Conservation (phyloP, 1,284 basidiomycete genomes). For the Ustilago sp. region DNA sequence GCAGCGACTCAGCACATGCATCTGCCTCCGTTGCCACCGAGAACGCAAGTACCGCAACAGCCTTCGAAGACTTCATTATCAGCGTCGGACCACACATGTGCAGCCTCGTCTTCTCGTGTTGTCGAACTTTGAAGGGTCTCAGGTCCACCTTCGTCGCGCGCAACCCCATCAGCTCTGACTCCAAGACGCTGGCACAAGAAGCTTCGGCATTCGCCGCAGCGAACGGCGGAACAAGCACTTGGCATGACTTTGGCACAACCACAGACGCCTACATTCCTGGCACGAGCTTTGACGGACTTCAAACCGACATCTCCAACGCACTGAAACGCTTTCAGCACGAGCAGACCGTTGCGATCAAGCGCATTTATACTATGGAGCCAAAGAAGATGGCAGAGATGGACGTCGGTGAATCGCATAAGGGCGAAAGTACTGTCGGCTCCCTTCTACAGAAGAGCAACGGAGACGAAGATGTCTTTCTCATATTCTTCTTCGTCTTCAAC, state of each 20-base stretch:
- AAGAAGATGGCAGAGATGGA: conserved; percentile 23
- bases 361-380: conserved; percentile 64
- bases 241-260: conserved; percentile 24
- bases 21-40: background rate
- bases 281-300: conserved; percentile 50
- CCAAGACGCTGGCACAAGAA: conserved; percentile 10
- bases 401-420: background rate
- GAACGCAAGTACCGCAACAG: conserved; percentile 12
- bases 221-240: conserved; percentile 29
- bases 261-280: conserved; percentile 31
- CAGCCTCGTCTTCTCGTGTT: conserved; percentile 59
- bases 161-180: conserved; percentile 15
- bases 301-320: conserved; percentile 48
- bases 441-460: conserved; percentile 35
- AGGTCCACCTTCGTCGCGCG: conserved; percentile 46
- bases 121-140: conserved; percentile 51
- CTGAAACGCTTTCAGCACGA: conserved; percentile 60
- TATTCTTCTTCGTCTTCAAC: conserved; percentile 67
- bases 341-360: conserved; percentile 62
- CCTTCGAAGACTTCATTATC: conserved; percentile 58
- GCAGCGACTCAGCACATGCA: background rate
- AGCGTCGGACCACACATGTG: conserved; percentile 66
- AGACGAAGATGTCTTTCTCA: conserved; percentile 63
- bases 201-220: conserved; percentile 3
- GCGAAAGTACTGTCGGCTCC: conserved; percentile 3